Conservation (phyloP, 2,329 filamentous ascomycete genomes). For the Simplicillium aogashimaense region DNA sequence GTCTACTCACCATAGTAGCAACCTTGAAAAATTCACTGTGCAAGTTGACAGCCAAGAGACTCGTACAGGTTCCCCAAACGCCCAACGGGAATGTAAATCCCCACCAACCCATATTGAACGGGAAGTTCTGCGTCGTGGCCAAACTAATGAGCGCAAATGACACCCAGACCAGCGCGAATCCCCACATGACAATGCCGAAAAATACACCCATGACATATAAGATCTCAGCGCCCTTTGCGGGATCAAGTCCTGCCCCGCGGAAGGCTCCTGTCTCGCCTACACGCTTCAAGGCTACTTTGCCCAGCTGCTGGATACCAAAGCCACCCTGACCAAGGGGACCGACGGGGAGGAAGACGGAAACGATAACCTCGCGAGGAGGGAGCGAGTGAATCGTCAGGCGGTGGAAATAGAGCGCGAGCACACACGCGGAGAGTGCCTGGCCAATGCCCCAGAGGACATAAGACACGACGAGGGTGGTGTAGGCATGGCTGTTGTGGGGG, state of each 20-base stretch:
- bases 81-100: constrained; percentile 36
- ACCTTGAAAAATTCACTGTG: constrained; percentile 33
- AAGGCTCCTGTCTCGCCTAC: constrained; percentile 32
- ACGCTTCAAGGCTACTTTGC: constrained; percentile 32
- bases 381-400: constrained; percentile 57
- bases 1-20: constrained; percentile 20
- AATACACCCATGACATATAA: constrained; percentile 49
- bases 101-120: constrained; percentile 39
- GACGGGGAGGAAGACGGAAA: constrained; percentile 57
- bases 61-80: constrained; percentile 31
- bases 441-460: constrained; percentile 63
- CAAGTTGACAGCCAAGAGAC: constrained; percentile 27
- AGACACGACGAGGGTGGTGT: constrained; percentile 52
- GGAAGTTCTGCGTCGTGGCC: constrained; percentile 25
- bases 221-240: constrained; percentile 25
- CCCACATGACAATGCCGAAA: constrained; percentile 31
- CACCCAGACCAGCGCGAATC: constrained; percentile 32
- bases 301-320: constrained; percentile 44
- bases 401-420: constrained; percentile 60
- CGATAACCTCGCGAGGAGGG: constrained; percentile 56
- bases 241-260: constrained; percentile 23
- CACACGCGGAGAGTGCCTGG: constrained; percentile 44
- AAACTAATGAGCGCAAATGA: constrained; percentile 31
- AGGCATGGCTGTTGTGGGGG: constrained; percentile 39
- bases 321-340: constrained; percentile 59